Evolutionary conservation across 2,329 filamentous ascomycete species (phyloP), one percentile per base, ranked within the genome.

Genomic region (Purpureocillium takamizusanense): DNA sequence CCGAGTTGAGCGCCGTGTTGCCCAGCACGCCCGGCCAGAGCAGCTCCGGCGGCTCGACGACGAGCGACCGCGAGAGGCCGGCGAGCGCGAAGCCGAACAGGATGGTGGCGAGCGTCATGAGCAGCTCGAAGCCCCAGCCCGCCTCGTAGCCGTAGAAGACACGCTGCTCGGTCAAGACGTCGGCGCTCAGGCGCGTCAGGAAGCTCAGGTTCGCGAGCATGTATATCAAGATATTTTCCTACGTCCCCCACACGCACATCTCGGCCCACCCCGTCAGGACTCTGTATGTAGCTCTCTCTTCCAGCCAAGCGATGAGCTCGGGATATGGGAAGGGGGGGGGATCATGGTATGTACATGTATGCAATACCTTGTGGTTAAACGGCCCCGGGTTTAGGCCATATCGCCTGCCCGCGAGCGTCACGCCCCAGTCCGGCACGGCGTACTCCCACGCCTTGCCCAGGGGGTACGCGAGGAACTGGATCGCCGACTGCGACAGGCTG

Each of bases 191-290:
- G n/a, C 56, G 49, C 3, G 55, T 60, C 14, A 64, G 57, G 37
- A 68, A 67, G 12, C 64, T 69, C 2, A 69, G 64, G 51, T 79
- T 78, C 35, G 77, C 72, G 59, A 74, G 65, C 41, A 73, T 69
- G 39, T 67, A 67, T 37, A 75, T 69, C 13, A 76, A 56, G 51
- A 71, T 70, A 47, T 76, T 72, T 52, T 76, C 72, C 54, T 51
- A 14, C 18, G 10, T 25, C 10, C 10, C 21, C 5, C 6, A 25
- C 21, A 25, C 10, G 21, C 5, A 25, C 10, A 25, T n/a, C n/a
- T n/a, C n/a, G n/a, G n/a, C n/a, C n/a, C n/a, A n/a, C n/a, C n/a
- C n/a, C n/a, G n/a, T n/a, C n/a, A n/a, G n/a, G n/a, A n/a, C n/a
- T n/a, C n/a, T n/a, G n/a, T n/a, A n/a, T n/a, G n/a, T n/a, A n/a